Percentiles rank a stretch among this genome's conserved stretches.
phyloP scores from a whole-genome alignment of 2,329 filamentous ascomycete species.

The Fusarium chlamydosporum region DNA sequence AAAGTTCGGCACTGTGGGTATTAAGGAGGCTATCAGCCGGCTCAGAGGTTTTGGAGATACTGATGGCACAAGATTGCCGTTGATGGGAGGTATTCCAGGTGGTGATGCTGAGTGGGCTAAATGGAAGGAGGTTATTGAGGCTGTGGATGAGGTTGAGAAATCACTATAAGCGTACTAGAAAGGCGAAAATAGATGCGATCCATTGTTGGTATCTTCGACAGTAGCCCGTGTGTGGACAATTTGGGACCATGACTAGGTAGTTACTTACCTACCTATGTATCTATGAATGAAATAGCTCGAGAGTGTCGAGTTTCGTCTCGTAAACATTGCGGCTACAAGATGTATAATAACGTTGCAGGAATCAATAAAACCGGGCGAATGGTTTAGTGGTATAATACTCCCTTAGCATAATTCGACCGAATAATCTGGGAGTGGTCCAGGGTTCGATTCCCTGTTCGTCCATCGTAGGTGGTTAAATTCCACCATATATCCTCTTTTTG shows the following conservation, averaged over 20 bases:
- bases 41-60: conserved; percentile 71
- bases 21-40: conserved; percentile 73
- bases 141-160: conserved; percentile 61
- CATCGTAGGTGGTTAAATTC: conserved; percentile 44
- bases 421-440: conserved; percentile 50
- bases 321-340: not conserved
- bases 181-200: not conserved
- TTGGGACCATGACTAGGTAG: not conserved
- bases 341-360: accelerated
- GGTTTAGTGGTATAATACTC: conserved; percentile 52
- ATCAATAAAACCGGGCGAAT: conserved; percentile 45
- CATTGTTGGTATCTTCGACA: not conserved
- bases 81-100: conserved; percentile 70
- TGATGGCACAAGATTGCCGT: conserved; percentile 71
- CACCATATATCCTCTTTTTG: conserved; percentile 14
- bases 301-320: not conserved
- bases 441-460: conserved; percentile 52
- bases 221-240: not conserved
- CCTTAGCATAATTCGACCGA: conserved; percentile 49
- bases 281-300: too few relatives aligned
- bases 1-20: conserved; percentile 72
- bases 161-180: conserved; percentile 33
- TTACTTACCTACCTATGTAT: too few relatives aligned
- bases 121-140: conserved; percentile 63
- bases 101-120: conserved; percentile 70